A percentile compares a stretch with the other conserved stretches of the same genome.
phyloP scores from a whole-genome alignment of 352 stramenopile genomes.

The Stramenopiles sp. region DNA sequence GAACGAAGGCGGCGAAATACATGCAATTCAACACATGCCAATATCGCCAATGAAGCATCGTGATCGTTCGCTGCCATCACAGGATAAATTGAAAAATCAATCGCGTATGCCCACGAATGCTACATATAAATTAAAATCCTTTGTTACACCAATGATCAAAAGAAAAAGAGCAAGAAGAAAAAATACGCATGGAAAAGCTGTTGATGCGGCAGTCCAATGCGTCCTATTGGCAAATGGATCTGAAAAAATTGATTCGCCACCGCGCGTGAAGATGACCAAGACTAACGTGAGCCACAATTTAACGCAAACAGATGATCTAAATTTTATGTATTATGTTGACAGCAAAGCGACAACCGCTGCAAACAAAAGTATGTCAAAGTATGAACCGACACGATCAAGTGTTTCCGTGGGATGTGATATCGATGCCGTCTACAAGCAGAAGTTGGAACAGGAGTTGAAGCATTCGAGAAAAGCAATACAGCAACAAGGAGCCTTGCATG shows the following conservation, averaged over 20 bases:
- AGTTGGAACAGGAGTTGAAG: background rate
- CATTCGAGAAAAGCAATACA: background rate
- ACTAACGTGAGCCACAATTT: background rate
- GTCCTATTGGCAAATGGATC: background rate
- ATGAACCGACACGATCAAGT: background rate
- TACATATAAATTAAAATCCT: background rate
- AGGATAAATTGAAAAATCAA: too few relatives aligned
- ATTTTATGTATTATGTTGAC: background rate
- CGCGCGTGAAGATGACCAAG: background rate
- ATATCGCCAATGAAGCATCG: too few relatives aligned
- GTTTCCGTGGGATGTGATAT: background rate
- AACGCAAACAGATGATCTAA: background rate
- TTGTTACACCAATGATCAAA: background rate
- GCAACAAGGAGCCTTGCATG: background rate
- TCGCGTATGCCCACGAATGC: too few relatives aligned
- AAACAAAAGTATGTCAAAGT: background rate
- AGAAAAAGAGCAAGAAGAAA: background rate
- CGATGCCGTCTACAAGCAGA: background rate
- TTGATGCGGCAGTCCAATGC: background rate
- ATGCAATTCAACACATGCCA: too few relatives aligned
- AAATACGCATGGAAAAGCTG: background rate
- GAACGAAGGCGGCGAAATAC: too few relatives aligned
- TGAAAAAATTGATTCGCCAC: background rate
- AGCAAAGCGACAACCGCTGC: background rate
- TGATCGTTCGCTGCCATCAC: too few relatives aligned